Evolutionary conservation across 2,329 filamentous ascomycete genomes (phyloP), one percentile per base, ranked within the genome.

Genomic region (Cordyceps militaris): DNA sequence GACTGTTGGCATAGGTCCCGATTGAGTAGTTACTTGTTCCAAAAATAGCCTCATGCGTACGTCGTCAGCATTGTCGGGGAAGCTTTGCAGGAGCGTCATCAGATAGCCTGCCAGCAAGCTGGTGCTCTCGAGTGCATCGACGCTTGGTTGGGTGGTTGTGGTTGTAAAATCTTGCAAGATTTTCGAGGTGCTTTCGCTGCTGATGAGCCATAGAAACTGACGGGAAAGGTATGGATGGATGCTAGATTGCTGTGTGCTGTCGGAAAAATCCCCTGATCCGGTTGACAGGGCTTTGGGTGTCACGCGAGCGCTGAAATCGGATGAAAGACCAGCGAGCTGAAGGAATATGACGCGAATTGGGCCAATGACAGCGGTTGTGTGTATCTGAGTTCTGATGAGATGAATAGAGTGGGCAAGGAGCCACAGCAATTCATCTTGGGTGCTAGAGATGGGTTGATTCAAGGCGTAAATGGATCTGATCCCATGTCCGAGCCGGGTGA

Each of bases 11-110:
- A 88, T 77, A 44, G 87, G 84, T 0, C 91, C 89, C 4, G 63
- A 61, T 6, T 62, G 23, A 3, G 67, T 69, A 19, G 70, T 69
- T 14, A 74, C 72, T 54, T 72, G 63, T 26, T 70, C 69, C 42
- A 94, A 79, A 67, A 94, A 97, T 1, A 97, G 77, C 74, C 91
- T 93, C 90, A 97, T 96, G 23, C 92, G 87, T 60, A 97, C 95
- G 59, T 97, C 91, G 66, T 97, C 92, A 3, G 86, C 86, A 59
- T 84, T 81, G 7, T 79, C 76, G 9, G 93, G 91, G 63, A 97
- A 97, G 64, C 91, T 92, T 59, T 89, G 84, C 4, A 97, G 76
- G 3, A 99, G 75, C 0, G 89, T 92, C 40, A 97, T 77, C 3
- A 91, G 90, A 67, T 96, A 97, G 28, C 88, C 90, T 13, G 93